These are phyloP conservation scores for Rhazya stricta DNA, from an alignment of 257 asterid species.

Conservation along the genomic window DNA sequence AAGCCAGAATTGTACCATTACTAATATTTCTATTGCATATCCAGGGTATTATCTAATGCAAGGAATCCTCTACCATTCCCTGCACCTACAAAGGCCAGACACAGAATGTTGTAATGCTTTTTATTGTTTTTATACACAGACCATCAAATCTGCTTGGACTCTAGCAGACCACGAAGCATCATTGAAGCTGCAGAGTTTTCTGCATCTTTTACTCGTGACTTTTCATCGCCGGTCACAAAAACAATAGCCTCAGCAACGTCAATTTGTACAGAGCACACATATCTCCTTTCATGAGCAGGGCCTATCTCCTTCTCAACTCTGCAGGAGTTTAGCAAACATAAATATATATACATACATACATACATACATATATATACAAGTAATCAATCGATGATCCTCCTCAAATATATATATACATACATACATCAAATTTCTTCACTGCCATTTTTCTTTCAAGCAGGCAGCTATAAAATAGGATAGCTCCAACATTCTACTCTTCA, in stretches of 20 bases:
- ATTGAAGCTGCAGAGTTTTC: slow-evolving; percentile 79
- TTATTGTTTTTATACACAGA: neutral
- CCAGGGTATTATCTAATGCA: neutral
- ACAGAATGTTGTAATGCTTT: neutral
- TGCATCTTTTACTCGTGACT: slow-evolving; percentile 50
- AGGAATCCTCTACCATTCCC: neutral
- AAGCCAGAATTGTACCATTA: neutral
- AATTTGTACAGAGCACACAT: slow-evolving; percentile 55
- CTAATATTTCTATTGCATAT: neutral
- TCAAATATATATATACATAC: no score
- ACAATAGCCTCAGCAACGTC: slow-evolving; percentile 28
- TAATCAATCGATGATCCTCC: no score
- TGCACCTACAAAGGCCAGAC: neutral
- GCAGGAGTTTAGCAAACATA: slow-evolving; percentile 22
- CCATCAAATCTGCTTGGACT: slow-evolving; percentile 28
- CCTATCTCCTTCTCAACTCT: slow-evolving; percentile 55
- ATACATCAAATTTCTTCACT: neutral
- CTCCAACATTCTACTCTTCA: neutral
- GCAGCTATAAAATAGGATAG: neutral
- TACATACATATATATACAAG: no score
- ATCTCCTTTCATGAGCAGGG: slow-evolving; percentile 53
- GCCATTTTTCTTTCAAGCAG: neutral
- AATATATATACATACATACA: no score
- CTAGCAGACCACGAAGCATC: slow-evolving; percentile 46
- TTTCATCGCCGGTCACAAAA: slow-evolving; percentile 43